Conservation (phyloP, 305 asterid species). For the Fraxinus nigra region DNA sequence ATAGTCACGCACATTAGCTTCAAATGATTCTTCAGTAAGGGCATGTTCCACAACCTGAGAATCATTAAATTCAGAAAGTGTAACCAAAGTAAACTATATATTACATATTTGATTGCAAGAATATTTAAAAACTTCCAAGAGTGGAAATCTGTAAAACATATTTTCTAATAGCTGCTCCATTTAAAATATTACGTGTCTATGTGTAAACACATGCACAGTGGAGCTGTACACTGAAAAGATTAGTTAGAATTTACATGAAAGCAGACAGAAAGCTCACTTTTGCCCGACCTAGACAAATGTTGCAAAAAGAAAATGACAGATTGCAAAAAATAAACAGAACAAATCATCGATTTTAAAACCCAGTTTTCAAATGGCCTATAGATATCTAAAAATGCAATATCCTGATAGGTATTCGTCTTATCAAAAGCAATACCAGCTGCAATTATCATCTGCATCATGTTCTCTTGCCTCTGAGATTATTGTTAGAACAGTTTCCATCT, state of each 20-base stretch:
- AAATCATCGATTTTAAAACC: neutral
- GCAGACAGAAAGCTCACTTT: neutral
- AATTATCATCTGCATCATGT: neutral
- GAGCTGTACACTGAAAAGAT: neutral
- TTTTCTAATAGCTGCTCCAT: neutral
- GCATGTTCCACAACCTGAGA: constrained; percentile 69
- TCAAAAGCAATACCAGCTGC: neutral
- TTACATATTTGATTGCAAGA: neutral
- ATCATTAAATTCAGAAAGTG: constrained; percentile 7
- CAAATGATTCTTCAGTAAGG: constrained; percentile 69
- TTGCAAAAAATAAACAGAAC: neutral
- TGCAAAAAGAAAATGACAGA: neutral
- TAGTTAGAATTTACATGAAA: neutral
- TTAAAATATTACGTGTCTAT: neutral
- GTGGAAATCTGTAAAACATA: neutral
- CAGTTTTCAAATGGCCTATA: neutral
- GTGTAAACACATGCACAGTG: neutral
- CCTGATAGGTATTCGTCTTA: neutral
- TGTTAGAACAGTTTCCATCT: neutral
- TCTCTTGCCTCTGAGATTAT: neutral
- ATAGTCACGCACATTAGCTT: constrained; percentile 72
- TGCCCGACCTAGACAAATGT: neutral
- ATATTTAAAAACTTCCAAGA: neutral
- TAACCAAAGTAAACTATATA: neutral
- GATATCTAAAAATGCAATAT: neutral